Base-by-base conservation (phyloP, 345 rosid species). In the Lepidium sativum region DNA sequence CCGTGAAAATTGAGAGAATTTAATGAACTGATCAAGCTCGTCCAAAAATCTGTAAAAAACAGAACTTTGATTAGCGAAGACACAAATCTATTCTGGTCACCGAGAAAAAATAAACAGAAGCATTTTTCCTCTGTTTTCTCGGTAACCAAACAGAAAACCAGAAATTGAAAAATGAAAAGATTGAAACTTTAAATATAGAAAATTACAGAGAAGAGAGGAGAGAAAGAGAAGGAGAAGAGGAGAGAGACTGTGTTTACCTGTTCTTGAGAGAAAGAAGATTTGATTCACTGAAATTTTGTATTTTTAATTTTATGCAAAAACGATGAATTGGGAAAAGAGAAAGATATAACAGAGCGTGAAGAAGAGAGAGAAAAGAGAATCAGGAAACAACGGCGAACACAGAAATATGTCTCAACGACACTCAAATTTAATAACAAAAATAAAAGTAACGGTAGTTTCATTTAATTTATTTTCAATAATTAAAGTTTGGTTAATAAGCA, bases 221-320 rank as follows among this genome's bases (percentile, higher is more conserved):
- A 63, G 70, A 45, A 52, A 65, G 60, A 65, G n/a, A 37, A 59
- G 68, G 69, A 54, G 69, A 3, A 23, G 61, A 47, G 21, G 77
- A 67, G 72, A 67, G 68, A 60, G 44, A 18, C 8, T 23, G 40
- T 18, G 58, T 35, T 67, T 73, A 72, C 76, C 71, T 72, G 71
- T 65, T 72, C 67, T 65, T 65, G 71, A 44, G 59, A 51, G 62
- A 23, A 59, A 12, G 18, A 51, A 37, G 55, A 58, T 42, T 42
- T 31, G 72, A 54, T 60, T 67, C 68, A 74, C 47, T 49, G 60
- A 43, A 27, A 27, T 5, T 27, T 27, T 27, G 21, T 27, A 27
- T 27, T 50, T 20, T 5, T 5, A 1, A 4, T 47, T 8, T 17
- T 52, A 39, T 8, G 2, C 44, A 21, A 33, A 45, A 39, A 42